phyloP scores from a whole-genome alignment of 2,329 filamentous ascomycete genomes.

The Saccharata proteae region DNA sequence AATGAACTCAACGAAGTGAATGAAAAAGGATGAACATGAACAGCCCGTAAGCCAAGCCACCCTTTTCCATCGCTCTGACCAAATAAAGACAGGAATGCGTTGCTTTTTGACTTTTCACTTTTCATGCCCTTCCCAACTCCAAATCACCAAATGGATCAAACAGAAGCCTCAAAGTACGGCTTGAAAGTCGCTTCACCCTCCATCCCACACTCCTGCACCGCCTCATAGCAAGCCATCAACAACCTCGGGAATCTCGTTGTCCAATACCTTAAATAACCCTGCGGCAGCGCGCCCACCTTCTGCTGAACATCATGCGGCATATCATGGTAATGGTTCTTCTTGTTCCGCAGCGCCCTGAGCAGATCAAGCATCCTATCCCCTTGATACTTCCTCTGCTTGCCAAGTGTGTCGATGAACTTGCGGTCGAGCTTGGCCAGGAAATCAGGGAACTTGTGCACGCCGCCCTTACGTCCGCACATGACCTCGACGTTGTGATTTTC shows the following conservation, averaged over 20 bases:
- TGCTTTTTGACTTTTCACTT: too few species aligned
- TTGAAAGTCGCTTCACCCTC: conserved; percentile 53
- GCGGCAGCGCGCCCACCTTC: conserved; percentile 60
- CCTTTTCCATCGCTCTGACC: too few species aligned
- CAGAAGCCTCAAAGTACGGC: conserved; percentile 57
- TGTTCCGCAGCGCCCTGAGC: conserved; percentile 80
- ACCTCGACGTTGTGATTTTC: conserved; percentile 38
- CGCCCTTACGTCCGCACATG: conserved; percentile 13
- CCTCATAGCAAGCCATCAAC: conserved; percentile 65
- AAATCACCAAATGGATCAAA: too few species aligned
- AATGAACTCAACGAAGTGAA: too few species aligned
- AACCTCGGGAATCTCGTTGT: conserved; percentile 65
- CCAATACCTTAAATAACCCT: conserved; percentile 79
- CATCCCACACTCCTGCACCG: conserved; percentile 56
- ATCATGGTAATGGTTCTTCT: conserved; percentile 96
- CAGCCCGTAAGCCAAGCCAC: too few species aligned
- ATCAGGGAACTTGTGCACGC: conserved; percentile 49
- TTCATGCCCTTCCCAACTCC: too few species aligned
- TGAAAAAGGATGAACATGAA: too few species aligned
- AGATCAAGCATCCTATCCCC: conserved; percentile 74
- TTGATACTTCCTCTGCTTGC: conserved; percentile 91
- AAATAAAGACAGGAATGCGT: too few species aligned
- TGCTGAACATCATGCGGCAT: conserved; percentile 71
- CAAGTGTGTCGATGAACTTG: conserved; percentile 77
- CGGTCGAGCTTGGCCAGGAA: conserved; percentile 67